phyloP scores from a whole-genome alignment of 176 grass and related monocot species.

The Carex cristatella region DNA sequence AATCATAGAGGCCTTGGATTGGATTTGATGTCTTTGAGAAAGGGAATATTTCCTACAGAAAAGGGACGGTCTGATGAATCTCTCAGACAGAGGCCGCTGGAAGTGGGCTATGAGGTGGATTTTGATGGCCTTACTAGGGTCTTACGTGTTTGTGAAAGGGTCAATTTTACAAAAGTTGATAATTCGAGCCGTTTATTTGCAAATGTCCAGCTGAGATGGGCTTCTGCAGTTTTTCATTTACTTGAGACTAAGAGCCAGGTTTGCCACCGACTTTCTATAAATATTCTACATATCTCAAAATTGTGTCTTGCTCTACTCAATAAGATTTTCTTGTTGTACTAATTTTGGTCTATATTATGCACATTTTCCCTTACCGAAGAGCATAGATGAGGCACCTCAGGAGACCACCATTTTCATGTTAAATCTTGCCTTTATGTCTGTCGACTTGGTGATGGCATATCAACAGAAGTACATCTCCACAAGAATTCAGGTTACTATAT shows the following conservation, averaged over 20 bases:
- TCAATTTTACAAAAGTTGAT: constrained; percentile 37
- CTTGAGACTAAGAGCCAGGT: constrained; percentile 61
- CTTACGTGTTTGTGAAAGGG: constrained; percentile 50
- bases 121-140: constrained; percentile 74
- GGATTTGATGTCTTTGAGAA: constrained; percentile 43
- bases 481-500: constrained; percentile 51
- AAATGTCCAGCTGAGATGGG: constrained; percentile 54
- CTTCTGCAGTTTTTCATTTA: constrained; percentile 61
- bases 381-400: constrained; percentile 29
- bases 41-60: constrained; percentile 39
- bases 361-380: constrained; percentile 42
- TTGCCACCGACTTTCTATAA: constrained; percentile 18
- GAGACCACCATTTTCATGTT: constrained; percentile 37
- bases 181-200: constrained; percentile 41
- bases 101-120: constrained; percentile 83
- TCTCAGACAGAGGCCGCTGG: constrained; percentile 39
- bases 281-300: background rate
- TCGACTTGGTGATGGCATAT: constrained; percentile 52
- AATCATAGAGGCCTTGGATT: constrained; percentile 58
- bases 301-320: constrained; percentile 11
- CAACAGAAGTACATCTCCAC: constrained; percentile 43
- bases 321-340: background rate
- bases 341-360: constrained; percentile 19
- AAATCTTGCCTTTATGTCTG: constrained; percentile 46
- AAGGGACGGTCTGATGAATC: constrained; percentile 51